Base-by-base conservation (phyloP, 306 rosid species). In the Gastrolobium villosum region DNA sequence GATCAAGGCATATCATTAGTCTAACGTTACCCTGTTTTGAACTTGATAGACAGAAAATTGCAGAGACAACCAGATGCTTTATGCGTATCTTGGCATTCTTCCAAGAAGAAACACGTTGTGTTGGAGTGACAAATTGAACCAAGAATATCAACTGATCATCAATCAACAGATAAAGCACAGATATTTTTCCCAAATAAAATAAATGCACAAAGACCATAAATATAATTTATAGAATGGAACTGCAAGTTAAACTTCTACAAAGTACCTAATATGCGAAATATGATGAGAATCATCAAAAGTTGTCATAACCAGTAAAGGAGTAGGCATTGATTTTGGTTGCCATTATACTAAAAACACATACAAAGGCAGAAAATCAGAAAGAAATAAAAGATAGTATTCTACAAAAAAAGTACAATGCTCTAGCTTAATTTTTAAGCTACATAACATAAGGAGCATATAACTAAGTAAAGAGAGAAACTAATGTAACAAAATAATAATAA, bases 341-440 rank as follows among this genome's bases (percentile, higher is more conserved):
- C 34, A 44, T 9, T 46, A 31, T 15, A 15, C 65, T 40, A 3
- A 10, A 14, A 9, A 44, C 52, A 48, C 44, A 39, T 37, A 30
- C n/a, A 14, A 28, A 53, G 11, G 28, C 36, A 61, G 45, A 67
- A 32, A 49, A 66, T 32, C 2, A 60, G 41, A 79, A 59, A 49
- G 63, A 69, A 26, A 37, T 14, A 31, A 8, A 57, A 57, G 36
- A 55, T 37, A 60, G 44, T 7, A 49, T 31, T 60, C 10, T n/a
- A 39, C 78, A 61, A 20, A 20, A 20, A 20, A 20, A 20, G 26
- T 20, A 20, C 0, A 72, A 66, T 20, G 45, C 76, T 41, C 67
- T 67, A 15, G 59, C 26, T 5, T 10, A 65, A 81, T 50, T 48
- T 8, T 35, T 34, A 68, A 68, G 57, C 72, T 78, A 63, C 1